These are phyloP conservation scores for Pythium utonaiense DNA, from an alignment of 352 stramenopile species.

Conservation along the genomic window DNA sequence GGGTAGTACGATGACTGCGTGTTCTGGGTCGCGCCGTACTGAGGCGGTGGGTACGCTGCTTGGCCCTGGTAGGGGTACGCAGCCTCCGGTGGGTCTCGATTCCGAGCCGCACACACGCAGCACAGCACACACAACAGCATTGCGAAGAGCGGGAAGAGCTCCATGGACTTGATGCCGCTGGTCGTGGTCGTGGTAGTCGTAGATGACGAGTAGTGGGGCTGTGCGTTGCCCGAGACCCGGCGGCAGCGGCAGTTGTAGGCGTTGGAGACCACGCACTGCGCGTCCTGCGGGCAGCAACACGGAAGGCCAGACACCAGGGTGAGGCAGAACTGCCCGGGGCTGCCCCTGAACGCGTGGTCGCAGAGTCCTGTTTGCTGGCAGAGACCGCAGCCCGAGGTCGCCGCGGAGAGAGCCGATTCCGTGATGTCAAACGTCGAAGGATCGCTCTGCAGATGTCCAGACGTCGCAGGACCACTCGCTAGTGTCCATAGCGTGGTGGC, in stretches of 20 bases:
- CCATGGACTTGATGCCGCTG: slow-evolving; percentile 22
- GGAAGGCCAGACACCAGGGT: slow-evolving; percentile 45
- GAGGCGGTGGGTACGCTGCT: slow-evolving; percentile 26
- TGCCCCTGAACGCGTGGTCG: slow-evolving; percentile 56
- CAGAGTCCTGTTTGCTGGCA: slow-evolving; percentile 61
- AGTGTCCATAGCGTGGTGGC: not conserved
- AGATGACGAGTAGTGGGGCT: slow-evolving; percentile 22
- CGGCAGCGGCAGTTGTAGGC: slow-evolving; percentile 61
- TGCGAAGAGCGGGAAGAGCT: slow-evolving; percentile 35
- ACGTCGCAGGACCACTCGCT: too few relatives aligned
- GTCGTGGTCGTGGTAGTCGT: slow-evolving; percentile 30
- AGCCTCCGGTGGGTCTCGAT: not conserved
- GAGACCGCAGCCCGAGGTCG: slow-evolving; percentile 51
- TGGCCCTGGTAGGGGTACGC: slow-evolving; percentile 34
- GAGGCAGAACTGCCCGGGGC: slow-evolving; percentile 61
- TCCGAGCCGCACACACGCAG: slow-evolving; percentile 22
- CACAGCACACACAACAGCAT: slow-evolving; percentile 52
- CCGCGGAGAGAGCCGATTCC: slow-evolving; percentile 41
- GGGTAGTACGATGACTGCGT: slow-evolving; percentile 43
- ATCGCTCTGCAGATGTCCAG: not conserved
- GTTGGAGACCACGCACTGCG: slow-evolving; percentile 48
- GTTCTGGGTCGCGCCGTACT: slow-evolving; percentile 38
- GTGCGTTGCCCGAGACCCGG: slow-evolving; percentile 8
- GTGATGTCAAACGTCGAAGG: slow-evolving; percentile 25
- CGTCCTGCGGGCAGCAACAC: slow-evolving; percentile 56